Conservation (phyloP, 495 filamentous ascomycete genomes). For the Penicillium samsonianum region DNA sequence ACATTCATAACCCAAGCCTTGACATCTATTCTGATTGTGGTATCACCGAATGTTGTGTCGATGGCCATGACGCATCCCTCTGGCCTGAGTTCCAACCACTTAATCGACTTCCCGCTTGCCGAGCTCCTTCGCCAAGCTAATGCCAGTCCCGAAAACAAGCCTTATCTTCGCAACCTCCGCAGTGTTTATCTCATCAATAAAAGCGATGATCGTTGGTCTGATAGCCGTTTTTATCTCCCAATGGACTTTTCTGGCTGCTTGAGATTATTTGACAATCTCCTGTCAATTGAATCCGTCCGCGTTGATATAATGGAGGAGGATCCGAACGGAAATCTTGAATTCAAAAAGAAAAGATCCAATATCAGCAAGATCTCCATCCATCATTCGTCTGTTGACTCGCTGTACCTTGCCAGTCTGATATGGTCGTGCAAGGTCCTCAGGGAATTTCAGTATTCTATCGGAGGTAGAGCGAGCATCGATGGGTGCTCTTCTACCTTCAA, state of each 20-base stretch:
- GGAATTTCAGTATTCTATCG: too few relatives aligned
- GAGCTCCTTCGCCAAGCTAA: conserved; percentile 20
- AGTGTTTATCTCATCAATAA: conserved; percentile 23
- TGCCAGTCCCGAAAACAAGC: conserved; percentile 1
- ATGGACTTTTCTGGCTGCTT: conserved; percentile 20
- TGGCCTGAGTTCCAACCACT: neutral
- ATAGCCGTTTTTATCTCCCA: conserved; percentile 17
- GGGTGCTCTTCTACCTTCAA: conserved; percentile 15
- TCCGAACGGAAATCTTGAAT: neutral
- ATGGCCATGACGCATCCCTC: conserved; percentile 20
- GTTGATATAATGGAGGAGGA: conserved; percentile 20
- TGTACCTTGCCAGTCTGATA: conserved; percentile 19
- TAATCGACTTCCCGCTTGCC: conserved; percentile 18
- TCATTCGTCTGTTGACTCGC: conserved; percentile 19
- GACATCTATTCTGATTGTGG: conserved; percentile 25
- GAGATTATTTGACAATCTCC: conserved; percentile 20
- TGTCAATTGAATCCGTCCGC: conserved; percentile 28
- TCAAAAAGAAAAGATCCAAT: conserved; percentile 19
- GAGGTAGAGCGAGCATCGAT: conserved; percentile 10
- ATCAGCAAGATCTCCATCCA: conserved; percentile 21
- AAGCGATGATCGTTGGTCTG: neutral
- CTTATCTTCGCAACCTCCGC: conserved; percentile 29
- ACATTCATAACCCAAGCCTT: conserved; percentile 29
- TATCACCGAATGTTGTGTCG: conserved; percentile 30
- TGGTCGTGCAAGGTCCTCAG: conserved; percentile 21